phyloP scores from a whole-genome alignment of 305 asterid genomes.

The Fraxinus floribunda region DNA sequence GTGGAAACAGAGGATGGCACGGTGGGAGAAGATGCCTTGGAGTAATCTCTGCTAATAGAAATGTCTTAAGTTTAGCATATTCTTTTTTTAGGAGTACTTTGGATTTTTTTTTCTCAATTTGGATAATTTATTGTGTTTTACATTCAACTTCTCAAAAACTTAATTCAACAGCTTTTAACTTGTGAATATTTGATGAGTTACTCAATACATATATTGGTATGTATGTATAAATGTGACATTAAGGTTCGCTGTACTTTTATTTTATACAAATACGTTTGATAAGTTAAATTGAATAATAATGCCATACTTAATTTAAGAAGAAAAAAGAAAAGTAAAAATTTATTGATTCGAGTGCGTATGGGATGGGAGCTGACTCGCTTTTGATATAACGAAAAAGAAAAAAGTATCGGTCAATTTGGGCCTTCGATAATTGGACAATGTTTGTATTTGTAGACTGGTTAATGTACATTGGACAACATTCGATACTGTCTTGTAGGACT shows the following conservation, averaged over 20 bases:
- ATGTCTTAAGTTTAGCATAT: not conserved
- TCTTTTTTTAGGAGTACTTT: not conserved
- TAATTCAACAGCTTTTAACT: not conserved
- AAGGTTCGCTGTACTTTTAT: not conserved
- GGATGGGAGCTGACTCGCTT: not conserved
- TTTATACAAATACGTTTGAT: not conserved
- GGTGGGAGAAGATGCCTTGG: slow-evolving; percentile 47
- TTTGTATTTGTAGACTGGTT: not conserved
- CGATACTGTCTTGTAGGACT: not conserved
- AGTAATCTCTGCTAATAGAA: not conserved
- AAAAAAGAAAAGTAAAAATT: not conserved
- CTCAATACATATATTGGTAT: not conserved
- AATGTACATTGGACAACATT: not conserved
- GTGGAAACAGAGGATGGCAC: slow-evolving; percentile 50
- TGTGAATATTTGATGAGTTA: not conserved
- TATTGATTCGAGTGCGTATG: not conserved
- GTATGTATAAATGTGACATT: not conserved
- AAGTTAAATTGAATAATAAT: not conserved
- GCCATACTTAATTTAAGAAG: not conserved
- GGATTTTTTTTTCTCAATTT: not conserved
- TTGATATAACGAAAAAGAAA: no score
- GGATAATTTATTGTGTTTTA: not conserved
- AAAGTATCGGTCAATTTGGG: not conserved
- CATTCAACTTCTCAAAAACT: not conserved
- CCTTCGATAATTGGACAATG: not conserved